These are phyloP conservation scores for Pouteria campechiana DNA, from an alignment of 179 eudicot genomes.

Conservation along the genomic window DNA sequence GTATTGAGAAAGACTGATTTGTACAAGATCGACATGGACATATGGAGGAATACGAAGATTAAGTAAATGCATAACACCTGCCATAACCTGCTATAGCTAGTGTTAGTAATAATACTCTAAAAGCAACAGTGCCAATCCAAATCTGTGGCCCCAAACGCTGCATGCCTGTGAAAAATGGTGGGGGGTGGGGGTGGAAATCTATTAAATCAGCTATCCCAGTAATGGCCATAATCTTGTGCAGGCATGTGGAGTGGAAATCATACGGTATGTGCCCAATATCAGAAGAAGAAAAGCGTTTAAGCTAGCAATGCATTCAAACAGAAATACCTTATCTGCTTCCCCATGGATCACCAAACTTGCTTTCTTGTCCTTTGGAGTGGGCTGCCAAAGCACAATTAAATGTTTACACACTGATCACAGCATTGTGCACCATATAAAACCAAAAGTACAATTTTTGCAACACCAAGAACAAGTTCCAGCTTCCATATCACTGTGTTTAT, in stretches of 20 bases:
- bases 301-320: too few relatives aligned
- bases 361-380: conserved; percentile 86
- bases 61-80: conserved; percentile 23
- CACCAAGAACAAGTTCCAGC: too few relatives aligned
- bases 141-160: neutral
- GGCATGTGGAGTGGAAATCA: too few relatives aligned
- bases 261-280: too few relatives aligned
- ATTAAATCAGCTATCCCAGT: neutral
- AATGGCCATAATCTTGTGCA: too few relatives aligned
- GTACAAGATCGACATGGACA: conserved; percentile 37
- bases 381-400: conserved; percentile 22
- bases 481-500: too few relatives aligned
- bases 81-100: conserved; percentile 20
- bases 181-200: neutral
- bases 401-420: neutral
- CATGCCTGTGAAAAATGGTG: neutral
- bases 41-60: conserved; percentile 29
- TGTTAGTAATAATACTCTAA: too few relatives aligned
- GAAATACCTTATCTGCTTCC: conserved; percentile 63
- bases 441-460: too few relatives aligned
- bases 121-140: neutral
- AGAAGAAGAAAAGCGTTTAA: too few relatives aligned
- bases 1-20: conserved; percentile 27
- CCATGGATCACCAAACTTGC: conserved; percentile 77
- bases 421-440: too few relatives aligned